phyloP scores from a whole-genome alignment of 2,329 filamentous ascomycete species.

The Fusarium humuli region DNA sequence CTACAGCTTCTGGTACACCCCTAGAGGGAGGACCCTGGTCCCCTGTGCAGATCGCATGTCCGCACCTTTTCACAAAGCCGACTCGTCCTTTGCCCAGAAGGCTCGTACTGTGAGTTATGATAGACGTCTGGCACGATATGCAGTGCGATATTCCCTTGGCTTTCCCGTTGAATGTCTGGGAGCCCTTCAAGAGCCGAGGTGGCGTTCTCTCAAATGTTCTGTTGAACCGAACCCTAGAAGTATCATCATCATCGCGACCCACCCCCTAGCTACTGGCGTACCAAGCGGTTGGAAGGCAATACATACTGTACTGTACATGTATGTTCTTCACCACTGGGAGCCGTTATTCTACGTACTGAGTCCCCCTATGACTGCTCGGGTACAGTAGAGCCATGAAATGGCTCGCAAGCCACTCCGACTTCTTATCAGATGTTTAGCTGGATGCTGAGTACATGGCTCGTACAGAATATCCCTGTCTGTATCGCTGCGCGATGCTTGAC shows the following conservation, averaged over 20 bases:
- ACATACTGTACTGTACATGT: constrained; percentile 1
- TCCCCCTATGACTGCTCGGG: constrained; percentile 36
- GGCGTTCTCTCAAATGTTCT: constrained; percentile 43
- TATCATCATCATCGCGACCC: constrained; percentile 36
- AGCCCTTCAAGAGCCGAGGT: constrained; percentile 46
- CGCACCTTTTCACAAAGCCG: constrained; percentile 29
- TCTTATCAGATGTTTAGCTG: constrained; percentile 17
- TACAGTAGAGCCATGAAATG: constrained; percentile 26
- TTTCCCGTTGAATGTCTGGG: constrained; percentile 30
- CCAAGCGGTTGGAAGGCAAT: constrained; percentile 32
- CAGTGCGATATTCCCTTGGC: constrained; percentile 36
- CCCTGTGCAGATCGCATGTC: constrained; percentile 47
- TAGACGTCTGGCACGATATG: constrained; percentile 34
- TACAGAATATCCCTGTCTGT: constrained; percentile 33
- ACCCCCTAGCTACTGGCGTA: constrained; percentile 28
- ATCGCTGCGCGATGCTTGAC: constrained; percentile 31
- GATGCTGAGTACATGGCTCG: constrained; percentile 30
- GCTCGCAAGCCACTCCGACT: constrained; percentile 33
- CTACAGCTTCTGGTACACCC: constrained; percentile 38
- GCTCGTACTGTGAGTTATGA: constrained; percentile 10
- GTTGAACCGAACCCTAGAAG: constrained; percentile 43
- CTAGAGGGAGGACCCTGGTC: constrained; percentile 39
- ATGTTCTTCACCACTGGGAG: constrained; percentile 6
- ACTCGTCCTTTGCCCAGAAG: constrained; percentile 8
- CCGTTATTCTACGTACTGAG: neutral